Base-by-base conservation (phyloP, 2,329 filamentous ascomycete genomes). In the Tolypocladium ophioglossoides region DNA sequence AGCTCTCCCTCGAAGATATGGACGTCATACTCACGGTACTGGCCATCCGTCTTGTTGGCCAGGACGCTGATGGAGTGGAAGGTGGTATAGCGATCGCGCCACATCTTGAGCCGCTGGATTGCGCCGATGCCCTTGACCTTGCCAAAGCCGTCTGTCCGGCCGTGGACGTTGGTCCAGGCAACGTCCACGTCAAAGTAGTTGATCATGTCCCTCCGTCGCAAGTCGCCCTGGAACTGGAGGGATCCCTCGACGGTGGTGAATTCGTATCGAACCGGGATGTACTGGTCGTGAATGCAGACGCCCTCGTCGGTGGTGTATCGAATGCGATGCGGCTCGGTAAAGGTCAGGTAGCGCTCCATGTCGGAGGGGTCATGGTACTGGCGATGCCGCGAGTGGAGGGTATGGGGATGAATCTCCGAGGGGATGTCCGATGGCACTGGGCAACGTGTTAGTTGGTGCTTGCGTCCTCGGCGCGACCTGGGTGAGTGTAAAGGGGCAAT, bases 161-260 rank as follows among this genome's bases (percentile, higher is more conserved):
- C 68, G 56, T 79, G 74, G 4, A 69, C 63, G 57, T 79, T 76
- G 24, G 75, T 76, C 76, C 77, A 79, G 38, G 76, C 68, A 11
- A 79, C 76, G 56, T 79, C 76, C 35, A 78, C 70, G 55, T 79
- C 77, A 54, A 74, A 79, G 62, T 76, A 78, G 59, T 74, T 76
- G 35, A 79, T 61, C 24, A 79, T 62, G 46, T 78, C 73, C 60
- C 74, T 74, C 34, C 68, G 64, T 24, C 77, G 71, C 39, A 79
- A 59, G 53, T 79, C 76, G 51, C 75, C 69, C 56, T 79, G 76
- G 55, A 79, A 77, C 27, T 71, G 73, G 22, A 74, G 65, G 1
- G 76, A 78, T 20, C 70, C 66, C 50, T 77, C 74, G 50, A 76
- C 64, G 1, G 73, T 72, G 2, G 74, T 78, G 58, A 79, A 79